Percentiles rank a stretch among this genome's conserved stretches.
These are phyloP conservation scores for Arabis alpina DNA, from an alignment of 345 rosid species.

Conservation along the genomic window DNA sequence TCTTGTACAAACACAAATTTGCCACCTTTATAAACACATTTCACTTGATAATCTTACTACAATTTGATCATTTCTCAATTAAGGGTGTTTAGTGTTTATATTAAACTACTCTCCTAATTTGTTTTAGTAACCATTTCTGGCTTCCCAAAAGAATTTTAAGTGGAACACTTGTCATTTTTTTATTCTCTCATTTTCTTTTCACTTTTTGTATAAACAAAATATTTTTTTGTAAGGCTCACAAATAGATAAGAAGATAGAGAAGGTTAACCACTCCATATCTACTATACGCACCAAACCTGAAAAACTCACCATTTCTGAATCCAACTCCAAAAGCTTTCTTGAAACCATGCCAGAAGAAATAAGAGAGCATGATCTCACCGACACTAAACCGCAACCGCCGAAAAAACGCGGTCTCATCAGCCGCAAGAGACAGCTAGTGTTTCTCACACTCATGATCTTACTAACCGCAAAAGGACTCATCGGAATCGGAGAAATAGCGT, in stretches of 20 bases:
- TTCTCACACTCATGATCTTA: conserved; percentile 57
- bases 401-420: conserved; percentile 46
- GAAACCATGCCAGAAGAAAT: conserved; percentile 34
- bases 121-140: not conserved
- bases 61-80: not conserved
- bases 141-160: conserved; percentile 14
- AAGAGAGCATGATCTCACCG: conserved; percentile 14
- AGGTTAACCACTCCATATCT: conserved; percentile 40
- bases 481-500: conserved; percentile 58
- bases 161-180: conserved; percentile 24
- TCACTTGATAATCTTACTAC: not conserved
- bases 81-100: no score
- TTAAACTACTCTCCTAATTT: no score
- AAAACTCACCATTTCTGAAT: not conserved
- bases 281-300: conserved; percentile 27
- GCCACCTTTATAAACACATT: no score
- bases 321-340: conserved; percentile 15
- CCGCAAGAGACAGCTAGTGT: conserved; percentile 61
- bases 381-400: conserved; percentile 20
- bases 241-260: conserved; percentile 41
- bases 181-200: not conserved
- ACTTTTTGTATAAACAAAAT: not conserved
- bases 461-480: conserved; percentile 70
- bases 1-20: conserved; percentile 1
- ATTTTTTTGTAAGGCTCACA: conserved; percentile 26